A percentile compares a stretch with the other conserved stretches of the same genome.
Evolutionary conservation across 108 stramenopile genomes (phyloP).

Genomic region (Seminavis robusta): DNA sequence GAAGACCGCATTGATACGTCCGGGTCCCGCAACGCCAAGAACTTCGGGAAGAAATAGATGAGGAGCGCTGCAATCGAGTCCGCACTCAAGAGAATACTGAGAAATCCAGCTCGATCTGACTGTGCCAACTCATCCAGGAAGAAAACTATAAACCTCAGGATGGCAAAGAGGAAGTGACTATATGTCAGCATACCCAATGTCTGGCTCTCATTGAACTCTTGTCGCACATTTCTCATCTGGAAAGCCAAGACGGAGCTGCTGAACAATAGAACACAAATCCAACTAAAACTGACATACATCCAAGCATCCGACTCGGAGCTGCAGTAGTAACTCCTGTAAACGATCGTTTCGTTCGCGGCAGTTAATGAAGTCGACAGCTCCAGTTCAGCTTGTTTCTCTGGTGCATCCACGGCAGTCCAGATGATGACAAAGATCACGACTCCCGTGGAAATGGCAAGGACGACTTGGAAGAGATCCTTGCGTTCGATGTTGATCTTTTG

Average conservation of each 20-base stretch:
- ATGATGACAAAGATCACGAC: conserved; percentile 18
- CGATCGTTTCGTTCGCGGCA: background rate
- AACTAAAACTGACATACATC: conserved; percentile 4
- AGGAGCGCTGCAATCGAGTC: conserved; percentile 16
- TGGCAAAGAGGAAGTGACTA: conserved; percentile 2
- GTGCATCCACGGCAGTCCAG: conserved; percentile 26
- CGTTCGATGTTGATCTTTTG: conserved; percentile 21
- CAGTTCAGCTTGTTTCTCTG: conserved; percentile 1
- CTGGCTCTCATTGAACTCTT: conserved; percentile 27
- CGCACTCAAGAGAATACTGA: conserved; percentile 22
- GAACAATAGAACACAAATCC: conserved; percentile 19
- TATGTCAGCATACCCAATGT: conserved; percentile 9
- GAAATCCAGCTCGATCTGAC: background rate
- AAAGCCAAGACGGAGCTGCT: conserved; percentile 27
- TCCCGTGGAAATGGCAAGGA: conserved; percentile 1
- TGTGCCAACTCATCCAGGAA: too few relatives aligned
- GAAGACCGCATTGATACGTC: too few relatives aligned
- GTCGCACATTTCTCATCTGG: conserved; percentile 25
- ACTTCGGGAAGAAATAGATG: conserved; percentile 25
- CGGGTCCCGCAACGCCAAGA: too few relatives aligned
- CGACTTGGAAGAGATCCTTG: conserved; percentile 14
- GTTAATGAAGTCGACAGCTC: background rate
- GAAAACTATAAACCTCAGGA: background rate
- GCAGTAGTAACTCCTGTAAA: conserved; percentile 9
- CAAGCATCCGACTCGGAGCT: background rate